Evolutionary conservation across 2,329 filamentous ascomycete species (phyloP).

Genomic region (Colletotrichum theobromicola): DNA sequence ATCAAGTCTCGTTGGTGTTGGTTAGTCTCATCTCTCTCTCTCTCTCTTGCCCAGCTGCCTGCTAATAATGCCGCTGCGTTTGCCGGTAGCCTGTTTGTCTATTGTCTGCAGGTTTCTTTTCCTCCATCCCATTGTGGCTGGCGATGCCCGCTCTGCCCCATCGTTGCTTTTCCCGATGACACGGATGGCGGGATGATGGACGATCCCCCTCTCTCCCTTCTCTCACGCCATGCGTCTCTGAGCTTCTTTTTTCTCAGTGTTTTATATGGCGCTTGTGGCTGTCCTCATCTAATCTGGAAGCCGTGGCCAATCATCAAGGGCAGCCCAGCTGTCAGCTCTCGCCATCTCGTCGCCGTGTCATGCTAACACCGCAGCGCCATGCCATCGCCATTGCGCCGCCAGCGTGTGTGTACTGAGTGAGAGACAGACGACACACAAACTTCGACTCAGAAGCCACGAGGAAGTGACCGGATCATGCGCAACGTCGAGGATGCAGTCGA

Average conservation of each 20-base stretch:
- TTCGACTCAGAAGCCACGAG: background rate
- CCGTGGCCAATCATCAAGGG: slow-evolving; percentile 3
- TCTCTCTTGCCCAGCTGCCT: background rate
- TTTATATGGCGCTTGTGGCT: slow-evolving; percentile 14
- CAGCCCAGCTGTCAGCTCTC: slow-evolving; percentile 9
- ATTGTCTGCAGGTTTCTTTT: slow-evolving; percentile 1
- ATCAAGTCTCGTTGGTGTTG: background rate
- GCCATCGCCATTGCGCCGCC: background rate
- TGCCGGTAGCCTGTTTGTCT: background rate
- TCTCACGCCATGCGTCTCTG: slow-evolving; percentile 6
- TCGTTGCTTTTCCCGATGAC: slow-evolving; percentile 9
- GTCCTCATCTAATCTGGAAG: background rate
- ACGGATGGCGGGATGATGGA: background rate
- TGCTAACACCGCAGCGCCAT: background rate
- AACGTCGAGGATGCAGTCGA: background rate
- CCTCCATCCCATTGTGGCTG: slow-evolving; percentile 5
- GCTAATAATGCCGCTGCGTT: background rate
- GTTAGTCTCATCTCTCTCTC: background rate
- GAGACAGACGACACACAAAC: background rate
- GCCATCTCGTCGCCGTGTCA: background rate
- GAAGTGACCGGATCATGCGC: background rate
- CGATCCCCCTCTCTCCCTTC: slow-evolving; percentile 11
- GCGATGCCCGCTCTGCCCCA: background rate
- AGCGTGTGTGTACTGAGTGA: background rate
- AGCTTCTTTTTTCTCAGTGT: background rate